phyloP scores from a whole-genome alignment of 1,284 basidiomycete species.

The Leccinum solheimii region DNA sequence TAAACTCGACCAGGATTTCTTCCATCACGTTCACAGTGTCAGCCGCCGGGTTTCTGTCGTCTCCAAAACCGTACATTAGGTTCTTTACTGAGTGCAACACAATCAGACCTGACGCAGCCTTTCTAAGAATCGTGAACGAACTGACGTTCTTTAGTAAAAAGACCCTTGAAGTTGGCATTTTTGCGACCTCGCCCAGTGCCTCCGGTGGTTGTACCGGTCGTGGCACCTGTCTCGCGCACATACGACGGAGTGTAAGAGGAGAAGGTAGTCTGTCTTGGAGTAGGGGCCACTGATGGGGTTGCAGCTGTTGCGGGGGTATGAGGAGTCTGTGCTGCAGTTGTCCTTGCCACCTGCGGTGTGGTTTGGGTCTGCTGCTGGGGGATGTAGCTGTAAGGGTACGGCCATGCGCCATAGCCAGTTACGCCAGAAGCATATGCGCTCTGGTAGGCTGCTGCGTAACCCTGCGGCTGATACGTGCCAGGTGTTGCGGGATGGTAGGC shows the following conservation, averaged over 20 bases:
- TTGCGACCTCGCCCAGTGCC: constrained; percentile 52
- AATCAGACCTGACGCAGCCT: constrained; percentile 6
- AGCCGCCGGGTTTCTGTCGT: constrained; percentile 82
- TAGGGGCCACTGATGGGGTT: constrained; percentile 17
- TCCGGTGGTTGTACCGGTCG: constrained; percentile 38
- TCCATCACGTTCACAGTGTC: constrained; percentile 93
- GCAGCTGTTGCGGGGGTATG: constrained; percentile 24
- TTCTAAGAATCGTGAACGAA: constrained; percentile 14
- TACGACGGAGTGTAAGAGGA: constrained; percentile 58
- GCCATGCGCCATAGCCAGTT: constrained; percentile 58
- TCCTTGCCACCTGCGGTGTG: constrained; percentile 36
- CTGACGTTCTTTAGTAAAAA: constrained; percentile 79
- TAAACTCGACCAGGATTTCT: constrained; percentile 90
- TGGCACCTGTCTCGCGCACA: constrained; percentile 47
- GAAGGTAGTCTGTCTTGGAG: constrained; percentile 40
- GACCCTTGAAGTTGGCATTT: constrained; percentile 64
- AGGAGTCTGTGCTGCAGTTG: constrained; percentile 37
- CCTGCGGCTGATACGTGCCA: constrained; percentile 35
- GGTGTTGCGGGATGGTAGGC: constrained; percentile 45
- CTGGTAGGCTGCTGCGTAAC: constrained; percentile 50
- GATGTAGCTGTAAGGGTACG: constrained; percentile 58
- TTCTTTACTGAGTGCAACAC: constrained; percentile 62
- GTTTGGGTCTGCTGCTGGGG: constrained; percentile 42
- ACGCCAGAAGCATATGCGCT: constrained; percentile 42
- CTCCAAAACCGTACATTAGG: constrained; percentile 95